Evolutionary conservation across 257 asterid species (phyloP), one percentile per base, ranked within the genome.

Genomic region (Solanum arcanum): DNA sequence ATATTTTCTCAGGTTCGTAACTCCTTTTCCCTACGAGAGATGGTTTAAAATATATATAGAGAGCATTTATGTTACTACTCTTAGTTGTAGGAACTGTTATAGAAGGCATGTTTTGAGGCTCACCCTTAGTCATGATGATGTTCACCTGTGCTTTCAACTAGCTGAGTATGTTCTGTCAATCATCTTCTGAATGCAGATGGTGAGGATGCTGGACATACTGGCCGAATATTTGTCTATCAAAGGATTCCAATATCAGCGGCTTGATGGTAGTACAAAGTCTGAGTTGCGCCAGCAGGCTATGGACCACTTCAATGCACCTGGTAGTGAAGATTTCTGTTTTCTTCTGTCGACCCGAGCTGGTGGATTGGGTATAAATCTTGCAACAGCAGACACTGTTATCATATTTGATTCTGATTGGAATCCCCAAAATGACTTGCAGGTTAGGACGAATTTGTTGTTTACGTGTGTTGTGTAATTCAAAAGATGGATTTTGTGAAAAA

Each of bases 361-460:
- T 89, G 99, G 99, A 78, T 91, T 97, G 94, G 99, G 99, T 88
- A 97, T 97, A 85, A 97, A 97, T 92, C 99, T 97, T 81, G 99
- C 99, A 47, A 97, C 99, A 83, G 99, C 99, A 39, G 99, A 97
- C 92, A 97, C 99, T 10, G 99, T 97, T 75, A 97, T 97, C 90
- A 97, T 97, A 90, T 97, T 97, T 91, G 99, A 97, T 93, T 97
- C 99, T 59, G 99, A 97, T 89, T 97, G 99, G 99, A 97, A 97
- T 88, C 99, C 99, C 62, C 99, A 97, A 91, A 97, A 97, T 91
- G 99, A 97, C 86, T 92, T 97, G 87, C 99, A 97, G 99, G 99
- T 97, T 89, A 83, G 88, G 80, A 72, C 73, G 44, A 41, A 88
- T 31, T 81, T 81, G 46, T 47, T 81, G 64, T 81, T 13, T 81